These are phyloP conservation scores for Phallus indusiatus DNA, from an alignment of 768 basidiomycete genomes.

Conservation along the genomic window DNA sequence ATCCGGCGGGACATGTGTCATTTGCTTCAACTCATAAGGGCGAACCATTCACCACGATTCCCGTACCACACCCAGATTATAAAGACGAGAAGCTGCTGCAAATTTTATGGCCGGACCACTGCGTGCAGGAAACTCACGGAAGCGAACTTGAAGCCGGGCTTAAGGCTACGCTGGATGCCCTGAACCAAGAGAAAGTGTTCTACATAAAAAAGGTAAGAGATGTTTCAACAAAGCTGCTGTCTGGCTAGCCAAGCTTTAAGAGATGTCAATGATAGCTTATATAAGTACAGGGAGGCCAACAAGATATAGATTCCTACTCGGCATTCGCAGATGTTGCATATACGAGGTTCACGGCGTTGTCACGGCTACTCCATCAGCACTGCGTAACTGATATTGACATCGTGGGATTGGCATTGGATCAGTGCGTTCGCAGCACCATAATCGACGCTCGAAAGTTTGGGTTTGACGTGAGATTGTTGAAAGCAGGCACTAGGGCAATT, in stretches of 20 bases:
- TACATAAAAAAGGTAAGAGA: constrained; percentile 12
- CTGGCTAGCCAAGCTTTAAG: not conserved
- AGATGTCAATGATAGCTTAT: not conserved
- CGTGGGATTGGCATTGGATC: constrained; percentile 68
- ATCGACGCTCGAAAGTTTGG: constrained; percentile 41
- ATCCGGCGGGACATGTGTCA: constrained; percentile 51
- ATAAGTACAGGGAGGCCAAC: constrained; percentile 37
- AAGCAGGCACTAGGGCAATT: not conserved
- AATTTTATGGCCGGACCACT: constrained; percentile 77
- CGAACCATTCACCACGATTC: constrained; percentile 30
- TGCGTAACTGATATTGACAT: constrained; percentile 51
- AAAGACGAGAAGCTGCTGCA: constrained; percentile 30
- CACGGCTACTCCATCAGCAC: constrained; percentile 28
- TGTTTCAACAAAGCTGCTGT: constrained; percentile 22
- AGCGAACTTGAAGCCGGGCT: constrained; percentile 51
- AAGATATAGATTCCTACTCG: constrained; percentile 68
- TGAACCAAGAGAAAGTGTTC: constrained; percentile 25
- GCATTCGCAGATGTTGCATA: constrained; percentile 60
- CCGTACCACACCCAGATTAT: constrained; percentile 17
- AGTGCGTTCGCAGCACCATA: constrained; percentile 58
- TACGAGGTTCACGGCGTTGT: constrained; percentile 38
- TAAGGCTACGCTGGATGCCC: constrained; percentile 25
- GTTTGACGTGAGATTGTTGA: constrained; percentile 24
- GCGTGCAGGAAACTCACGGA: constrained; percentile 51
- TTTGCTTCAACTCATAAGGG: constrained; percentile 49